Conservation (phyloP, 2,329 filamentous ascomycete genomes). For the Penicillium corylophilum region DNA sequence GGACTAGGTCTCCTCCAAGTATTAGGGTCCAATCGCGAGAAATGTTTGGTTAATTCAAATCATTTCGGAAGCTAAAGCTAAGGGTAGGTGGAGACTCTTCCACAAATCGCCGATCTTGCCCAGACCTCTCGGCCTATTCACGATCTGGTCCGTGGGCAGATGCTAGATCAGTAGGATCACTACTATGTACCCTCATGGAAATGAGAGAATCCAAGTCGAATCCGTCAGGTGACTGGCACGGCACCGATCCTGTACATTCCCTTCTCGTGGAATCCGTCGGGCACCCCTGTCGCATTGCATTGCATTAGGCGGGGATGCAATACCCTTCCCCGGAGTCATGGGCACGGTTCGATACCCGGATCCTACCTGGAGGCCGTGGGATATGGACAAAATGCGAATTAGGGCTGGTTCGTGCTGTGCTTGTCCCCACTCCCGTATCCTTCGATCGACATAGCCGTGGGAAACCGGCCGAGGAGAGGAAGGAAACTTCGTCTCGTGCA, state of each 20-base stretch:
- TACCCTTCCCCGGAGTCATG: constrained; percentile 15
- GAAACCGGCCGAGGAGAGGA: constrained; percentile 1
- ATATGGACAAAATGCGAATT: neutral
- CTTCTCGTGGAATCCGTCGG: constrained; percentile 21
- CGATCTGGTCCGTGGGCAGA: constrained; percentile 27
- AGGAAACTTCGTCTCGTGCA: constrained; percentile 1
- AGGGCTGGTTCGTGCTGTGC: constrained; percentile 15
- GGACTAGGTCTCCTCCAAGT: constrained; percentile 1
- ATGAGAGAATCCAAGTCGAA: neutral
- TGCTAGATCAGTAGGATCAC: constrained; percentile 20
- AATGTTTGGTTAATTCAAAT: too few relatives aligned
- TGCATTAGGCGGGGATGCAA: constrained; percentile 22
- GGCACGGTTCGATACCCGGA: neutral
- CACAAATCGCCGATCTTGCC: constrained; percentile 25
- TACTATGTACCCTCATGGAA: neutral
- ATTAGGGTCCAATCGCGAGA: constrained; percentile 11
- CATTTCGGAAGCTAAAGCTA: neutral
- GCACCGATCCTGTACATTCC: constrained; percentile 13
- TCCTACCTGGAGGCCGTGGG: neutral
- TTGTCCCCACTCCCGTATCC: constrained; percentile 1
- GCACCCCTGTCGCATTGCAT: constrained; percentile 27
- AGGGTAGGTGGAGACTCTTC: constrained; percentile 19
- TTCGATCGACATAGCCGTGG: neutral
- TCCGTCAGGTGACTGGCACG: constrained; percentile 22
- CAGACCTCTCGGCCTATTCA: constrained; percentile 16